These are phyloP conservation scores for Lachnellula subtilissima DNA, from an alignment of 2,329 filamentous ascomycete species.

Conservation along the genomic window DNA sequence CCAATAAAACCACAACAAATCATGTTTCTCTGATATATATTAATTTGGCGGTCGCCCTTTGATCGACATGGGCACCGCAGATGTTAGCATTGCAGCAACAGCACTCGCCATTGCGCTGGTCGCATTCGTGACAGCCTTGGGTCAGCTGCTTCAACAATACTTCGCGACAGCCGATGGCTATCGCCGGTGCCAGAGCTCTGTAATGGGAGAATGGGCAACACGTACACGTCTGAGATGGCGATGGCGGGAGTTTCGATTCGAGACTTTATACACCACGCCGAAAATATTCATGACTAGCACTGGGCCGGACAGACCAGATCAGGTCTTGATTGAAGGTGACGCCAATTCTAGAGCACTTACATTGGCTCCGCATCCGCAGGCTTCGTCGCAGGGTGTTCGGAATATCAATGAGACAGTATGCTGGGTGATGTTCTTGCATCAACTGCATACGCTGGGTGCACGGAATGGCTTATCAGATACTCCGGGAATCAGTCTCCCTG, in stretches of 20 bases:
- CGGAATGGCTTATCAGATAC: neutral
- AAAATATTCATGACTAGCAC: neutral
- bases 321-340: neutral
- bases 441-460: neutral
- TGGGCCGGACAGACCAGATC: neutral
- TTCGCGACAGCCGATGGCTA: constrained; percentile 31
- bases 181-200: constrained; percentile 25
- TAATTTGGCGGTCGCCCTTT: neutral
- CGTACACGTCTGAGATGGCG: constrained; percentile 16
- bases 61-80: neutral
- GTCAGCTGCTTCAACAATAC: constrained; percentile 27
- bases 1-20: no score
- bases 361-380: neutral
- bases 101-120: constrained; percentile 28
- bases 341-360: neutral
- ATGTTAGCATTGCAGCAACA: constrained; percentile 12
- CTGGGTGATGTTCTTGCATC: constrained; percentile 1
- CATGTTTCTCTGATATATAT: neutral
- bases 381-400: neutral
- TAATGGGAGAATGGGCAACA: constrained; percentile 28
- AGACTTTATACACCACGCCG: neutral
- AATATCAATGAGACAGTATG: constrained; percentile 2
- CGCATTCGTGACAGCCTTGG: constrained; percentile 25
- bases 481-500: constrained; percentile 12
- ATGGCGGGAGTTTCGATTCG: constrained; percentile 24